Conservation (phyloP, 768 basidiomycete species). For the Cantharellus anzutake region DNA sequence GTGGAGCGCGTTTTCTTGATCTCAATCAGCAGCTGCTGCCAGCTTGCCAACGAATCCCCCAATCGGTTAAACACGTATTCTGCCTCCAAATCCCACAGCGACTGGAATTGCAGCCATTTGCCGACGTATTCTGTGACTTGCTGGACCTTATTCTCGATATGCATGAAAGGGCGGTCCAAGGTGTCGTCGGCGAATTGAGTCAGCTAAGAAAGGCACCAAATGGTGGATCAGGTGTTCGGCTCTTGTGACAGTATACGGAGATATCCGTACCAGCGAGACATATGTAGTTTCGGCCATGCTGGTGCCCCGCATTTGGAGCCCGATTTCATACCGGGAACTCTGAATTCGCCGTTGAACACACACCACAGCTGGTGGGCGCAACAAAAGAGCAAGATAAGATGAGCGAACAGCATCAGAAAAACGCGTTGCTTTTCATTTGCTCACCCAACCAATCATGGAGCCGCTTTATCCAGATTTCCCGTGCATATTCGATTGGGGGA, state of each 20-base stretch:
- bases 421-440: constrained; percentile 2
- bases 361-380: constrained; percentile 40
- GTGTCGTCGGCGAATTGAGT: constrained; percentile 53
- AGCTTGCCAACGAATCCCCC: constrained; percentile 80
- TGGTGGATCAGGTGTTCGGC: background rate
- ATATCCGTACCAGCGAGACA: constrained; percentile 46
- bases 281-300: constrained; percentile 54
- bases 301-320: constrained; percentile 64
- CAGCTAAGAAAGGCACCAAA: constrained; percentile 27
- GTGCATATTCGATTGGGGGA: constrained; percentile 89
- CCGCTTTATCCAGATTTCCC: constrained; percentile 75
- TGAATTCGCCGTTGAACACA: constrained; percentile 78
- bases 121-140: constrained; percentile 79
- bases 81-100: constrained; percentile 93
- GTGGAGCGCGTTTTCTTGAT: constrained; percentile 94
- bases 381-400: background rate
- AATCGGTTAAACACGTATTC: constrained; percentile 93
- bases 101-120: constrained; percentile 99
- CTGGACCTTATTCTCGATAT: constrained; percentile 78
- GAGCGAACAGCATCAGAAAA: background rate
- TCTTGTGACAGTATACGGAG: background rate
- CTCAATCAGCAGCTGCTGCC: constrained; percentile 91
- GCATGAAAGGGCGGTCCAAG: constrained; percentile 59
- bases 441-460: constrained; percentile 78
- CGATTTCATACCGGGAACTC: constrained; percentile 93